Base-by-base conservation (phyloP, 2,329 filamentous ascomycete genomes). In the Coniella lustricola region DNA sequence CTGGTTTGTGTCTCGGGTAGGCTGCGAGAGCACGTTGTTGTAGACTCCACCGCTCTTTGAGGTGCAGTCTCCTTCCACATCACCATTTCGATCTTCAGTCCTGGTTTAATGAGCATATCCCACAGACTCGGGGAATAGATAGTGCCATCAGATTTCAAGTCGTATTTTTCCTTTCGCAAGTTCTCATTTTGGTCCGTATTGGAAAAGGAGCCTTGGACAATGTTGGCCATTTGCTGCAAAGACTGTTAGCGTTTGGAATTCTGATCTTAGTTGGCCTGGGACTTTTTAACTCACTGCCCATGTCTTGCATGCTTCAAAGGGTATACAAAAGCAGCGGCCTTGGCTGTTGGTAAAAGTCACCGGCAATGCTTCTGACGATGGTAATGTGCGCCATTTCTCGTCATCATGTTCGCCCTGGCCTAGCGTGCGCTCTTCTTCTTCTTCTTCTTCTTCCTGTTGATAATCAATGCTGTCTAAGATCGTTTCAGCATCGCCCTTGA, bases 251-350 rank as follows among this genome's bases (percentile, higher is more conserved):
- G 7, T 8, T 17, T 4, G 29, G 16, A 8, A 21, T 12, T 9
- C 22, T 13, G 7, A n/a, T 14, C 17, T 14, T 5, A 7, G 17
- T 14, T 13, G 22, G 32, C 17, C 8, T 25, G 12, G 10, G 9
- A 4, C 7, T 14, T n/a, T 16, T 7, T 7, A 8, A 22, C 46
- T 48, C 29, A 48, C 40, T 16, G 17, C 4, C 40, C 46, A 44
- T 12, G 46, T 39, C 25, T 20, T 48, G 40, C 40, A 48, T 1
- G 34, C 33, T 7, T 48, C 46, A 33, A 48, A 34, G 1, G 46
- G 46, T 4, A 44, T 33, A 2, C 20, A 16, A 36, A 18, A 20
- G 13, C 13, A 2, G 5, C 29, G 34, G 18, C 16, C 22, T 16
- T 29, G 25, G 18, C 40, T 44, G 12, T 34, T 43, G 4, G 1